A percentile compares a stretch with the other conserved stretches of the same genome.
phyloP scores from a whole-genome alignment of 2,329 filamentous ascomycete species.

The Sclerotinia spermophila region DNA sequence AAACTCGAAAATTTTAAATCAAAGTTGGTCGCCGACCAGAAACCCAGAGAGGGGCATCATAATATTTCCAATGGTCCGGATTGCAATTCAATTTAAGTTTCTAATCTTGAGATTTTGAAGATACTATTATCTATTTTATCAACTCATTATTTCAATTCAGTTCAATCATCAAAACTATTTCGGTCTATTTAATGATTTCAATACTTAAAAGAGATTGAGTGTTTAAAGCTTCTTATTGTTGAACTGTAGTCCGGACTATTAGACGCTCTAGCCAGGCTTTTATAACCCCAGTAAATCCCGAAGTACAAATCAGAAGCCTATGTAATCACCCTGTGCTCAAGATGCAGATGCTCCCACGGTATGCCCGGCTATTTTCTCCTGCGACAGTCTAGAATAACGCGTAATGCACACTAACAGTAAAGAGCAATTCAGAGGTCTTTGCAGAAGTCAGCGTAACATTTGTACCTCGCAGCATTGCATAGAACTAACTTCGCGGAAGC shows the following conservation, averaged over 20 bases:
- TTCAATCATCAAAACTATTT: no score
- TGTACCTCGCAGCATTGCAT: conserved; percentile 1
- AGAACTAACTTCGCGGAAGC: conserved; percentile 5
- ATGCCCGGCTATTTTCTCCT: background rate
- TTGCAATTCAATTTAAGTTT: no score
- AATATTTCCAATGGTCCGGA: no score
- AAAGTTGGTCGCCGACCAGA: background rate
- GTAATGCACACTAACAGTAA: background rate
- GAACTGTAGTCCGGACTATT: no score
- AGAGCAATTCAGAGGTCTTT: background rate
- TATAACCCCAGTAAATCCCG: background rate
- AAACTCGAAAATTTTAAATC: background rate
- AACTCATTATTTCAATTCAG: no score
- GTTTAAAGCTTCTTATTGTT: no score
- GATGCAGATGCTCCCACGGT: background rate
- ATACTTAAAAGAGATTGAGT: no score
- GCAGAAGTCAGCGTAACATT: conserved; percentile 10
- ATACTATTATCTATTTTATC: no score
- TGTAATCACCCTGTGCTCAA: background rate
- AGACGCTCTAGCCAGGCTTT: no score
- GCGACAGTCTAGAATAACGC: background rate
- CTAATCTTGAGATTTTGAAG: no score
- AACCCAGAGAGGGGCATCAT: no score
- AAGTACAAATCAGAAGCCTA: background rate
- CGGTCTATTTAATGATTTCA: no score